These are phyloP conservation scores for Allium sativum DNA, from an alignment of 106 monocot species.

Conservation along the genomic window DNA sequence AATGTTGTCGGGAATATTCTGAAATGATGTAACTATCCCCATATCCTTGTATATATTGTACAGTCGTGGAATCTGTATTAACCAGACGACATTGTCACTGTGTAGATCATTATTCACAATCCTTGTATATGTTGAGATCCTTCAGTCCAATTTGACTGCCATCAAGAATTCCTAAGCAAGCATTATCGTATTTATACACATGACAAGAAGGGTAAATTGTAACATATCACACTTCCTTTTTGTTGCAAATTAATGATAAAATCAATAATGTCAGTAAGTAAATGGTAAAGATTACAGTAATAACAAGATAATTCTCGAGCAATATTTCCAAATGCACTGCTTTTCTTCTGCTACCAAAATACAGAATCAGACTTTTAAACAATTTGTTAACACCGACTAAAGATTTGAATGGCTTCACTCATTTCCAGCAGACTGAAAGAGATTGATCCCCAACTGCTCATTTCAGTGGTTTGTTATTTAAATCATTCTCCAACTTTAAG, in stretches of 20 bases:
- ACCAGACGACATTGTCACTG: constrained; percentile 97
- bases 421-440: constrained; percentile 80
- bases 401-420: constrained; percentile 62
- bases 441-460: constrained; percentile 34
- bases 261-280: neutral
- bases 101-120: constrained; percentile 98
- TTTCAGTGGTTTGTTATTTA: constrained; percentile 36
- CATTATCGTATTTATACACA: constrained; percentile 63
- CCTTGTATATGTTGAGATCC: constrained; percentile 76
- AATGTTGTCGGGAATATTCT: constrained; percentile 91
- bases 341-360: constrained; percentile 34
- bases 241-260: too few relatives aligned
- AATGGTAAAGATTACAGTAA: constrained; percentile 38
- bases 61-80: constrained; percentile 95
- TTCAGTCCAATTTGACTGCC: constrained; percentile 51
- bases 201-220: neutral
- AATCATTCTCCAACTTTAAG: constrained; percentile 40
- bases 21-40: constrained; percentile 99
- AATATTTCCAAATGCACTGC: constrained; percentile 36
- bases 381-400: constrained; percentile 38
- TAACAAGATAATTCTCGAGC: constrained; percentile 40
- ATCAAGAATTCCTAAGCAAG: constrained; percentile 84
- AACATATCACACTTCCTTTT: neutral
- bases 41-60: constrained; percentile 98
- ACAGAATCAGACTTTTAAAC: constrained; percentile 36